Evolutionary conservation across 2,329 filamentous ascomycete species (phyloP), one percentile per base, ranked within the genome.

Genomic region (Fusarium subglutinans): DNA sequence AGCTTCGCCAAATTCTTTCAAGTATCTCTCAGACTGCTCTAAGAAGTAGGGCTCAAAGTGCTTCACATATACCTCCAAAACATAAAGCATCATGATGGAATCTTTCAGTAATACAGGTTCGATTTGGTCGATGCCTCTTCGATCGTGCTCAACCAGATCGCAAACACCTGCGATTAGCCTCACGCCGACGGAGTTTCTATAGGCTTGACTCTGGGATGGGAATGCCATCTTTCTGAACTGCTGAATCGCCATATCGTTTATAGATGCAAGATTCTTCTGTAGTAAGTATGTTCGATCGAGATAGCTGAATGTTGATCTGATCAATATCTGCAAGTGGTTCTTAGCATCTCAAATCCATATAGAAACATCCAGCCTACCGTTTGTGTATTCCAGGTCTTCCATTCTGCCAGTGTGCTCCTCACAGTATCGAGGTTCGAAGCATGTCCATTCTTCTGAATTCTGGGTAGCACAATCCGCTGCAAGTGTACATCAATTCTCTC

Each of bases 221-320:
- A 88, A 91, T 7, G 87, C 81, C 75, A 87, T 87, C 68, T 83
- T 88, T 60, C 93, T 90, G 80, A 98, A 99, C 68, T 94, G 88
- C 20, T 87, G 83, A 63, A 96, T 90, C 10, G 92, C 90, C 85
- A 97, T 91, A 79, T 97, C 94, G 78, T 95, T 93, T 64, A 99
- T 90, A 40, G 93, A 93, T 15, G 88, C 87, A 41, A 88, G 84
- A 28, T 92, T 90, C 51, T 91, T 91, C 65, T 92, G 91, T 6
- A 98, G 86, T 13, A 99, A 87, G 79, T 95, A 98, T 5, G 95
- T 94, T 72, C 96, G 91, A 81, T 99, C 96, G 74, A 99, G 88
- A 79, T 95, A 99, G 84, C 95, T 97, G 83, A 98, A 98, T 44
- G 97, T 93, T 72, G 93, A 96, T 55, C 95, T 90, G 59, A 99